Evolutionary conservation across 768 basidiomycete species (phyloP).

Genomic region (Tylopilus felleus): DNA sequence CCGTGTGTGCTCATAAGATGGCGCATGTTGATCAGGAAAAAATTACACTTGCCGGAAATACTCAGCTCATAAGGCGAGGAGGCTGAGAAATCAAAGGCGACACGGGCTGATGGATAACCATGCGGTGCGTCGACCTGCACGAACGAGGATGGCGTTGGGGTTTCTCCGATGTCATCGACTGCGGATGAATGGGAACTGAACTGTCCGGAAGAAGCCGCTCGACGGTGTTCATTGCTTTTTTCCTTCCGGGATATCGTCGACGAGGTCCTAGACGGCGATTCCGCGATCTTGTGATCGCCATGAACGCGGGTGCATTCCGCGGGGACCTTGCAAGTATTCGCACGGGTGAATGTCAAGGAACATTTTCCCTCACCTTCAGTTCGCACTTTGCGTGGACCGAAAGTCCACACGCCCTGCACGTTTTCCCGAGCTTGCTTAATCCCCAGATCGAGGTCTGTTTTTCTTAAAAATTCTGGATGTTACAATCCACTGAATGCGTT

Average conservation of each 20-base stretch:
- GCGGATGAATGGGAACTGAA: background rate
- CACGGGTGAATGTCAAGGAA: slow-evolving; percentile 2
- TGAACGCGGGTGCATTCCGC: slow-evolving; percentile 54
- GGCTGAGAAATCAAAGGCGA: slow-evolving; percentile 72
- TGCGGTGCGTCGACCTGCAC: slow-evolving; percentile 40
- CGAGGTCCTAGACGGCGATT: slow-evolving; percentile 30
- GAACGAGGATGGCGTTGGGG: slow-evolving; percentile 58
- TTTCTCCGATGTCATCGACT: slow-evolving; percentile 9
- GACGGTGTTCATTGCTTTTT: slow-evolving; percentile 20
- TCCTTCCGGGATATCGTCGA: slow-evolving; percentile 34
- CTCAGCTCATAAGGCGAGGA: slow-evolving; percentile 76
- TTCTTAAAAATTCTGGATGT: slow-evolving; percentile 3
- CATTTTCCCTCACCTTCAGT: slow-evolving; percentile 55
- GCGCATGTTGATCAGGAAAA: slow-evolving; percentile 2
- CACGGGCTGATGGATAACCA: slow-evolving; percentile 49
- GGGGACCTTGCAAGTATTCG: slow-evolving; percentile 49
- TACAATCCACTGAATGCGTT: background rate
- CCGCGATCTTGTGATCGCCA: slow-evolving; percentile 25
- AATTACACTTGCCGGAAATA: slow-evolving; percentile 49
- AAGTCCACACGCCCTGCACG: slow-evolving; percentile 71
- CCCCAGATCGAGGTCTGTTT: slow-evolving; percentile 81
- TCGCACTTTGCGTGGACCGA: slow-evolving; percentile 86
- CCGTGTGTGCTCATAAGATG: slow-evolving; percentile 3
- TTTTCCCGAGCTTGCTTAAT: slow-evolving; percentile 82
- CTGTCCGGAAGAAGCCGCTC: slow-evolving; percentile 3